Evolutionary conservation across 306 rosid species (phyloP), one percentile per base, ranked within the genome.

Genomic region (Lathyrus sativus): DNA sequence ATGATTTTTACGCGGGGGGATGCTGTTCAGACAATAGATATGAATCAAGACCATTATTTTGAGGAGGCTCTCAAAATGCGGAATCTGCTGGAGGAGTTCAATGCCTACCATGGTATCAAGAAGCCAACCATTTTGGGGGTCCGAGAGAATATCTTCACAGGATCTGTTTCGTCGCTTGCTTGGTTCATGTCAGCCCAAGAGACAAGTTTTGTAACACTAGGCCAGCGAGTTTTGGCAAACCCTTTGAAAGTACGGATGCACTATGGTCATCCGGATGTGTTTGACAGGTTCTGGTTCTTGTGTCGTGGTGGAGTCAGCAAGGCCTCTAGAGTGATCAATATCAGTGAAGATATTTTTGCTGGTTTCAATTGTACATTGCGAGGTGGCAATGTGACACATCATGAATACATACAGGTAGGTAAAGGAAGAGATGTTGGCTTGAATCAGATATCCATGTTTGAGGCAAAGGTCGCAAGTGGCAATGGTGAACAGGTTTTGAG

Each of bases 51-150:
- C 81, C 85, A 85, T 70, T 88, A 82, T 79, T 92, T 92, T 76
- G 98, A 92, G 80, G 98, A 92, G 87, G 95, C 98, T 55, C 98
- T 92, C 68, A 92, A 92, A 81, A 87, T 92, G 98, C 83, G 96
- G 62, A 89, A 92, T 83, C 81, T 92, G 69, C 78, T 92, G 80
- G 89, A 89, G 82, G 98, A 92, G 74, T 92, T 89, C 75, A 76
- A 83, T 67, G 46, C 31, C 56, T 28, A 2, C 66, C 76, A 87
- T 59, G 98, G 98, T 57, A 67, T 87, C 38, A 78, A 86, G 79
- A 89, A 65, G 78, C 98, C 98, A 35, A 92, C 98, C 54, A 92
- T 92, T 67, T 88, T 92, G 80, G 98, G 98, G 41, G 91, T 92
- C 71, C 92, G 98, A 6, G 98, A 92, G 88, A 84, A 89, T 77